These are phyloP conservation scores for Hibiscus tridactylites DNA, from an alignment of 345 rosid species.

Conservation along the genomic window DNA sequence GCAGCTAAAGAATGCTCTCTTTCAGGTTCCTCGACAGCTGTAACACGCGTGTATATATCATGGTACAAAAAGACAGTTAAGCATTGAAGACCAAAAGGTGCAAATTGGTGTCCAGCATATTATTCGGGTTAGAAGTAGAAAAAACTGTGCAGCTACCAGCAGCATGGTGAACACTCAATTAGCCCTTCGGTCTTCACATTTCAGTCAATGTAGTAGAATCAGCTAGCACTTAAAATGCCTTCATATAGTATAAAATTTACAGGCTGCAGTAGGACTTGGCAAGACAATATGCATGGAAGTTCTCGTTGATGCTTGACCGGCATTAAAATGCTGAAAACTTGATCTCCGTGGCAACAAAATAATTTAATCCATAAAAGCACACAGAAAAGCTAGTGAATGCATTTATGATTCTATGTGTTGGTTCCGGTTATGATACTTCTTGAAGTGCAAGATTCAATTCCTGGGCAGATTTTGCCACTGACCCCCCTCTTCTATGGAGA, in stretches of 20 bases:
- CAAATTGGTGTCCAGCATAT: not conserved
- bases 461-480: conserved; percentile 72
- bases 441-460: conserved; percentile 82
- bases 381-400: conserved; percentile 10
- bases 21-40: not conserved
- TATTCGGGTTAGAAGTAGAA: not conserved
- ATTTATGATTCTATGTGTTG: conserved; percentile 10
- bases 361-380: conserved; percentile 7
- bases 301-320: not conserved
- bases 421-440: conserved; percentile 44
- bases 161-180: conserved; percentile 1
- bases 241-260: conserved; percentile 26
- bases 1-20: not conserved
- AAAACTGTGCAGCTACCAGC: conserved; percentile 4
- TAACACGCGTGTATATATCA: not conserved
- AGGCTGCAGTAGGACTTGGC: conserved; percentile 9
- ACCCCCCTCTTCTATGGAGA: conserved; percentile 69
- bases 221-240: conserved; percentile 17
- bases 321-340: not conserved
- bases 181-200: not conserved
- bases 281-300: conserved; percentile 2
- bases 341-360: conserved; percentile 3
- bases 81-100: not conserved
- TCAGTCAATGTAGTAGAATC: conserved; percentile 17
- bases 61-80: not conserved